These are phyloP conservation scores for Botrytis pseudocinerea DNA, from an alignment of 2,329 filamentous ascomycete species.

Conservation along the genomic window DNA sequence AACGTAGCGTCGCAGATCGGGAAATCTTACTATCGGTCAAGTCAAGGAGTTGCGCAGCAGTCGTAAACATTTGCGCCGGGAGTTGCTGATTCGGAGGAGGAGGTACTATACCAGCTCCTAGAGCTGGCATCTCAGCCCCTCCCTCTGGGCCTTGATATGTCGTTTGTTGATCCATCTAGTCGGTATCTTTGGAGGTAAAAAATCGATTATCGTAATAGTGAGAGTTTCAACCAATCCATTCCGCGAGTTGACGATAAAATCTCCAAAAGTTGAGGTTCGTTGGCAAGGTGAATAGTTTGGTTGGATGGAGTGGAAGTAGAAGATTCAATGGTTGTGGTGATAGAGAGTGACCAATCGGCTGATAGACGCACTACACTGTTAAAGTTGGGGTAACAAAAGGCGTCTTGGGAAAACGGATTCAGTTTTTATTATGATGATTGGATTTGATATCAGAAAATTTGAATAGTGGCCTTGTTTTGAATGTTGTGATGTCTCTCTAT, in stretches of 20 bases:
- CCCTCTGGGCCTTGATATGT: constrained; percentile 44
- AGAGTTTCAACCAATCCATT: constrained; percentile 34
- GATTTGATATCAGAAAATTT: not conserved
- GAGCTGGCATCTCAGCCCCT: constrained; percentile 26
- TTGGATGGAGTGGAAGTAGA: constrained; percentile 3
- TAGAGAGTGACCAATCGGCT: constrained; percentile 12
- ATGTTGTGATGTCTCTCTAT: not conserved
- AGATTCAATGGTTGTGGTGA: constrained; percentile 3
- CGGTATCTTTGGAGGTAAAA: constrained; percentile 32
- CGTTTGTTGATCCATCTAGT: constrained; percentile 55
- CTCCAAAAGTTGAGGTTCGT: constrained; percentile 15
- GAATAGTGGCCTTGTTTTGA: not conserved
- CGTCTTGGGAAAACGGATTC: not conserved
- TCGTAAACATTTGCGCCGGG: constrained; percentile 97
- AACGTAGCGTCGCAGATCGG: constrained; percentile 5
- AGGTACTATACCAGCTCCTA: constrained; percentile 30
- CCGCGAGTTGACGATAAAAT: constrained; percentile 24
- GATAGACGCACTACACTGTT: constrained; percentile 1
- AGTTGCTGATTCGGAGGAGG: constrained; percentile 57
- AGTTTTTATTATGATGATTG: not conserved
- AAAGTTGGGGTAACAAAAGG: constrained; percentile 2
- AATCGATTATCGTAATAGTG: constrained; percentile 29
- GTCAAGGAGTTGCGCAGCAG: constrained; percentile 90
- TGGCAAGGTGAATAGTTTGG: constrained; percentile 9
- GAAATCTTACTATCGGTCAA: constrained; percentile 85